Percentiles rank a stretch among this genome's conserved stretches.
Evolutionary conservation across 257 asterid genomes (phyloP).

Genomic region (Prunella vulgaris): DNA sequence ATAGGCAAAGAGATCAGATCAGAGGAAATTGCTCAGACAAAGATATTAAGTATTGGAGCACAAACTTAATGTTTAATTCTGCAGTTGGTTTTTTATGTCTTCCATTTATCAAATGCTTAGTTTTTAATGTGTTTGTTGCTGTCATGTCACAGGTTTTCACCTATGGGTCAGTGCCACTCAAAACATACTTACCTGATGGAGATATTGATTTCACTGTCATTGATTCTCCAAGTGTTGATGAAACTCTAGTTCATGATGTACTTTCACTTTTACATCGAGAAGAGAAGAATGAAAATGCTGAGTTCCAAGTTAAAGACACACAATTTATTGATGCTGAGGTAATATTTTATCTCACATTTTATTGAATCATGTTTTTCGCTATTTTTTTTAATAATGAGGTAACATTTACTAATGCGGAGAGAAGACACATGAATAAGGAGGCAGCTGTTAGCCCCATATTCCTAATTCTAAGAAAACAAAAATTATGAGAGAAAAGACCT

Average conservation of each 20-base stretch:
- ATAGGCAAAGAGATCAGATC: background rate
- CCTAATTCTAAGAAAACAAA: background rate
- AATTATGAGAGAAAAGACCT: background rate
- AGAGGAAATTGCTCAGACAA: background rate
- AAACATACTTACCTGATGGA: conserved; percentile 90
- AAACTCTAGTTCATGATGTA: conserved; percentile 49
- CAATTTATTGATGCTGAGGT: conserved; percentile 80
- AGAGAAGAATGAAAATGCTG: conserved; percentile 50
- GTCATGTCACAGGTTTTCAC: conserved; percentile 50
- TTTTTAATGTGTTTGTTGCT: background rate
- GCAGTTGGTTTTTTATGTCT: background rate
- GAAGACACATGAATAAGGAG: background rate
- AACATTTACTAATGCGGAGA: background rate
- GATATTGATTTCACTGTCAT: conserved; percentile 79
- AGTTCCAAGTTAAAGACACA: conserved; percentile 55
- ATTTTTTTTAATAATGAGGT: background rate
- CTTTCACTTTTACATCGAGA: conserved; percentile 52
- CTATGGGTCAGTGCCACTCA: conserved; percentile 90
- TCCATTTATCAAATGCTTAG: background rate
- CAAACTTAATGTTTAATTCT: background rate
- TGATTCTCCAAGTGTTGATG: conserved; percentile 36
- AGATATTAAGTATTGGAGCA: background rate
- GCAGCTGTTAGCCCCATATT: background rate
- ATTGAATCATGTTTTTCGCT: background rate
- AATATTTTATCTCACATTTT: background rate